A percentile compares a stretch with the other conserved stretches of the same genome.
phyloP scores from a whole-genome alignment of 2,329 filamentous ascomycete species.

The Cytospora paraplurivora region DNA sequence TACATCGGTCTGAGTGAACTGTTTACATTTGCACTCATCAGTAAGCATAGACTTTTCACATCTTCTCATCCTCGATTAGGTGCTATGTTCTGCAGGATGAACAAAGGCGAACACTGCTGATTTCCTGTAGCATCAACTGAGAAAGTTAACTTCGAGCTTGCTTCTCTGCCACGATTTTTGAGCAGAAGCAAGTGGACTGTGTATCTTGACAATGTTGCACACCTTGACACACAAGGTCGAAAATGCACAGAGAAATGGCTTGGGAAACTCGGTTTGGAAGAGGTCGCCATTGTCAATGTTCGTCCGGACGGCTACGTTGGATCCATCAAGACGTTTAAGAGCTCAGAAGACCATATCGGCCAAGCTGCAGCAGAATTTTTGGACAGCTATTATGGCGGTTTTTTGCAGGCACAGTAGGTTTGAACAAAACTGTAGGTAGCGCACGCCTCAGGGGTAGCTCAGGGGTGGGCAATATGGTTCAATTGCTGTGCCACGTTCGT shows the following conservation, averaged over 20 bases:
- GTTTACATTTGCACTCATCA: conserved; percentile 70
- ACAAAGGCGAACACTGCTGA: background rate
- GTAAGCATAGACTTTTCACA: conserved; percentile 44
- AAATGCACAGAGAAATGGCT: conserved; percentile 71
- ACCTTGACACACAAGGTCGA: conserved; percentile 53
- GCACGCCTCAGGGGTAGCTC: background rate
- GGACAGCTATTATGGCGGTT: conserved; percentile 56
- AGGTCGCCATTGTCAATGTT: conserved; percentile 67
- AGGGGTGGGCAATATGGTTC: background rate
- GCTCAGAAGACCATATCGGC: conserved; percentile 34
- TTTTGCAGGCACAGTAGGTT: conserved; percentile 49
- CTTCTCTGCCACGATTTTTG: conserved; percentile 62
- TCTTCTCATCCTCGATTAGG: background rate
- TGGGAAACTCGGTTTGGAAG: conserved; percentile 54
- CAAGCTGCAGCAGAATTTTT: conserved; percentile 54
- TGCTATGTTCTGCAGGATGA: background rate
- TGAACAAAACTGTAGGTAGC: conserved; percentile 29
- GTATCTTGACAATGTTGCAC: conserved; percentile 67
- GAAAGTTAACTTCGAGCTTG: conserved; percentile 65
- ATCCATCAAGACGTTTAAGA: conserved; percentile 56
- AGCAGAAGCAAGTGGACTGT: conserved; percentile 70
- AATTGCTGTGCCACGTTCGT: background rate
- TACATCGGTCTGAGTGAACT: conserved; percentile 69
- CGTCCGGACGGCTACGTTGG: conserved; percentile 76
- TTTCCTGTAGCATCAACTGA: conserved; percentile 28